phyloP scores from a whole-genome alignment of 768 basidiomycete genomes.

The Xerocomellus amylosporus region DNA sequence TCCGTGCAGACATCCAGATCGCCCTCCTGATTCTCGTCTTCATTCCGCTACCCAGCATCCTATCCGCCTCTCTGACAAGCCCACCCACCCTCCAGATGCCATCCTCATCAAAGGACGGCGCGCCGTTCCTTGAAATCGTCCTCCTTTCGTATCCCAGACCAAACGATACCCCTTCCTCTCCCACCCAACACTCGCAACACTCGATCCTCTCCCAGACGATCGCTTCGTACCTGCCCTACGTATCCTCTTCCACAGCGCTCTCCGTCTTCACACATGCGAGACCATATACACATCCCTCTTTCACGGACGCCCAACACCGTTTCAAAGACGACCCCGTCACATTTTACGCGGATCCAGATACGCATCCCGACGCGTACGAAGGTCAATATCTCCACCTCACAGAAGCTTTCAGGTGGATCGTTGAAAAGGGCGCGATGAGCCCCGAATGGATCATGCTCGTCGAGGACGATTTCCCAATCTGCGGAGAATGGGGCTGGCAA shows the following conservation, averaged over 20 bases:
- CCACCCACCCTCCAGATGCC: constrained; percentile 2
- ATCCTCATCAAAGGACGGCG: constrained; percentile 17
- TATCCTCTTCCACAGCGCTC: constrained; percentile 28
- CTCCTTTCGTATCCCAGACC: constrained; percentile 41
- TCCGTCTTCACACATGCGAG: constrained; percentile 41
- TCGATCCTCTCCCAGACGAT: constrained; percentile 37
- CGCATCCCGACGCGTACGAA: constrained; percentile 19
- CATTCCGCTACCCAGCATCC: constrained; percentile 2
- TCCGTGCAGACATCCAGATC: constrained; percentile 16
- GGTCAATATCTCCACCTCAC: constrained; percentile 42
- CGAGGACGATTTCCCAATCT: constrained; percentile 46
- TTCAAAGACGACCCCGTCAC: constrained; percentile 25
- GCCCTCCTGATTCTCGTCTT: constrained; percentile 20
- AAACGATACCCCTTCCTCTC: constrained; percentile 24
- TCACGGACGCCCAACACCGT: constrained; percentile 24
- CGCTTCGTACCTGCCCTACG: constrained; percentile 36
- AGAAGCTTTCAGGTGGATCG: constrained; percentile 40
- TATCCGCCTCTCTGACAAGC: constrained; percentile 2
- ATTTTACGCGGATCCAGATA: constrained; percentile 32
- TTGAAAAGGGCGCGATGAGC: constrained; percentile 11
- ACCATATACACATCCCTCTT: constrained; percentile 29
- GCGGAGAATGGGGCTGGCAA: constrained; percentile 36
- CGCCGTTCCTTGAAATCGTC: constrained; percentile 39
- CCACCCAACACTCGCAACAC: constrained; percentile 10
- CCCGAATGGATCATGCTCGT: constrained; percentile 44